Base-by-base conservation (phyloP, 1,284 basidiomycete genomes). In the Ustilago tritici region DNA sequence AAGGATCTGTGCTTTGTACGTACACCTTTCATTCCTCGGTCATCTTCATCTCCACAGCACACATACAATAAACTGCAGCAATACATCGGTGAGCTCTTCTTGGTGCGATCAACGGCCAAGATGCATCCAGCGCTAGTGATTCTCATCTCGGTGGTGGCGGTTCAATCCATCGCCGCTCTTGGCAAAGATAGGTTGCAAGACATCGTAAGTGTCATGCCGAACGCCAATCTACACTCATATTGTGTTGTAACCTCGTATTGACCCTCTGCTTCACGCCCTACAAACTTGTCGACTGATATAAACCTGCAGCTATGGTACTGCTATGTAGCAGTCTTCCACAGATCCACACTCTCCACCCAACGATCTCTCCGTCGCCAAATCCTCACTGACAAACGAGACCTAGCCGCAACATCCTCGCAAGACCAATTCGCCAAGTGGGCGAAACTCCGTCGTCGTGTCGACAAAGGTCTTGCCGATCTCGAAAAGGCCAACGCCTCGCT, bases 351-450 rank as follows among this genome's bases (percentile, higher is more conserved):
- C 8, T 47, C 59, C 32, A 28, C 60, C 15, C 82, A 80, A 53
- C 71, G 62, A 7, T 10, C 52, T 3, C 65, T 81, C 38, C 81
- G 81, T 28, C 69, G 63, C 23, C 79, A 83, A 17, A 70, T 85
- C 38, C 75, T 66, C 52, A 28, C 92, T 93, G 71, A 90, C 58
- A 95, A 96, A 88, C 90, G 93, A 43, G 93, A 98, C 85, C 90
- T 99, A 10, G 87, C 92, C 67, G 91, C 92, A 83, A 99, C 95
- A 35, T 95, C 93, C 81, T 93, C 94, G 14, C 96, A 99, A 86
- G 96, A 98, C 85, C 93, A 99, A 85, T 99, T 99, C 86, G 93
- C 95, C 17, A 98, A 95, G 88, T 99, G 97, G 97, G 96, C 96
- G 52, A 96, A 95, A 88, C 88, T 99, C 81, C 89, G 93, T 82